Conservation (phyloP, 768 basidiomycete genomes). For the Porphyrellus cyaneotinctus region DNA sequence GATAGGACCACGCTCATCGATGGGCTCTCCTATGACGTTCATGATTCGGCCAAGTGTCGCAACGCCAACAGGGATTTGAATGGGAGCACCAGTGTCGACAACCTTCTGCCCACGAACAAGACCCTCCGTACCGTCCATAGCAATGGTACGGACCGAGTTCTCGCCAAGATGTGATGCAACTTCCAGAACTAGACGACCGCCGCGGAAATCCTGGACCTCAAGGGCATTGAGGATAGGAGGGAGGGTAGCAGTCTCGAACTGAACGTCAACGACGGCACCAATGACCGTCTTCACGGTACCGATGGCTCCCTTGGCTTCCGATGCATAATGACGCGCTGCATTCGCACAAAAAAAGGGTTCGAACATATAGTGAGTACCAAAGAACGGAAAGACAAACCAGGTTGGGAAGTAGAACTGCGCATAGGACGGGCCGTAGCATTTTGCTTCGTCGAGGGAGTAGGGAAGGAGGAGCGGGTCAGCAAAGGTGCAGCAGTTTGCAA, state of each 20-base stretch:
- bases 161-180: constrained; percentile 98
- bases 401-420: constrained; percentile 43
- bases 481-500: constrained; percentile 71
- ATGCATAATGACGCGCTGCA: constrained; percentile 83
- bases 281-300: constrained; percentile 98
- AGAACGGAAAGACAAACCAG: constrained; percentile 43
- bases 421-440: constrained; percentile 46
- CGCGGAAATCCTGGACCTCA: constrained; percentile 91
- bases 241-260: constrained; percentile 87
- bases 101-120: constrained; percentile 98
- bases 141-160: constrained; percentile 99
- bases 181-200: constrained; percentile 97
- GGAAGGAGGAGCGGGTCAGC: constrained; percentile 49
- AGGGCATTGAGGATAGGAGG: constrained; percentile 99
- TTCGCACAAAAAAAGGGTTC: constrained; percentile 2
- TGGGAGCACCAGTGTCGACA: constrained; percentile 94
- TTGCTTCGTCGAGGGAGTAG: constrained; percentile 41
- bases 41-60: constrained; percentile 98
- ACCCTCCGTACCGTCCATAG: constrained; percentile 99
- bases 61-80: constrained; percentile 92
- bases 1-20: constrained; percentile 99
- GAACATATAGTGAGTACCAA: neutral
- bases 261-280: constrained; percentile 99
- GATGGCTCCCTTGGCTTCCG: constrained; percentile 69
- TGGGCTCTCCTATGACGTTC: constrained; percentile 99